These are phyloP conservation scores for Saposhnikovia divaricata DNA, from an alignment of 129 eudicot species.

Conservation along the genomic window DNA sequence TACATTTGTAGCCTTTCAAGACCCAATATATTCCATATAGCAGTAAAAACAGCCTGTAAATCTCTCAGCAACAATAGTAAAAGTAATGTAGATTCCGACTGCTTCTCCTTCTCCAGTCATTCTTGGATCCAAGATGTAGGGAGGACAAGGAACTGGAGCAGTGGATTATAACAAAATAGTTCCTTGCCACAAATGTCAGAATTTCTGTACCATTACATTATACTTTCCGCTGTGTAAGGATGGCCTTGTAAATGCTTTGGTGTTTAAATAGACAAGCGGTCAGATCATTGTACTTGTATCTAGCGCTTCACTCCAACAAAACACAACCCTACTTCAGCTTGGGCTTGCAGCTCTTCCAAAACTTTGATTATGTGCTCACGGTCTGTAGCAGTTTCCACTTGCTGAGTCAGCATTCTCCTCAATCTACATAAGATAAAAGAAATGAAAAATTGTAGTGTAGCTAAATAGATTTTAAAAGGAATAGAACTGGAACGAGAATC, in stretches of 20 bases:
- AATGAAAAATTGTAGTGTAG: background rate
- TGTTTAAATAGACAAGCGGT: background rate
- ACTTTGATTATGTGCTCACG: constrained; percentile 72
- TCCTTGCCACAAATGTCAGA: too few relatives aligned
- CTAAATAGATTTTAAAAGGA: background rate
- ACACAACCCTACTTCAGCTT: constrained; percentile 94
- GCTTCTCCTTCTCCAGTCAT: background rate
- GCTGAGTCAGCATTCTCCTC: constrained; percentile 63
- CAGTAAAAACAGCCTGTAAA: background rate
- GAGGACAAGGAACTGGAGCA: background rate
- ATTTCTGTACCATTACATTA: background rate
- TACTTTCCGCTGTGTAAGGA: background rate
- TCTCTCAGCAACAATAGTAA: background rate
- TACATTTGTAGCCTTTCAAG: background rate
- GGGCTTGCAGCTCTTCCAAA: constrained; percentile 86
- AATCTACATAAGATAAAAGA: constrained; percentile 31
- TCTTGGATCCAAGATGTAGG: background rate
- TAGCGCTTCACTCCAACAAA: constrained; percentile 74
- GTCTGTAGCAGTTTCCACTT: constrained; percentile 35
- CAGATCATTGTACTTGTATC: background rate
- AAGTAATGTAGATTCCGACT: background rate
- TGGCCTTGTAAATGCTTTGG: background rate
- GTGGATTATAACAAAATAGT: background rate
- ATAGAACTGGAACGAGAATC: background rate
- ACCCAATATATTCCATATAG: background rate